These are phyloP conservation scores for Cyclotella baltica DNA, from an alignment of 108 stramenopile species.

Conservation along the genomic window DNA sequence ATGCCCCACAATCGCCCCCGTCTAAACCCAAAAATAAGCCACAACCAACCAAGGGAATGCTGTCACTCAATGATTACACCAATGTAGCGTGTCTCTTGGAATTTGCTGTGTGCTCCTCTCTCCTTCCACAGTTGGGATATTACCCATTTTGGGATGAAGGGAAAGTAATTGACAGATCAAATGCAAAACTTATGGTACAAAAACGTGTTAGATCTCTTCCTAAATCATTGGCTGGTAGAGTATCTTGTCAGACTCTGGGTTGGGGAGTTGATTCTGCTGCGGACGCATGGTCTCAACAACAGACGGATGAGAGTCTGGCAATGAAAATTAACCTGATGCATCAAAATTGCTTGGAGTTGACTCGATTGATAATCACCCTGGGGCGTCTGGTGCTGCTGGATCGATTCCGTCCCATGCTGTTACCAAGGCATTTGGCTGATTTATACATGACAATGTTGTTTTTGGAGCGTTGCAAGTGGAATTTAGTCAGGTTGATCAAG, in stretches of 20 bases:
- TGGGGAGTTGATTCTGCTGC: conserved; percentile 54
- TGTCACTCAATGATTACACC: conserved; percentile 86
- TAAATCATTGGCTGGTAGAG: conserved; percentile 78
- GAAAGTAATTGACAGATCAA: neutral
- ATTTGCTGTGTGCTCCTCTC: conserved; percentile 62
- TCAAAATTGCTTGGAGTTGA: conserved; percentile 44
- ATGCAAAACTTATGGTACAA: conserved; percentile 25
- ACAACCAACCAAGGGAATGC: conserved; percentile 70
- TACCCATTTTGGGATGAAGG: conserved; percentile 32
- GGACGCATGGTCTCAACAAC: neutral
- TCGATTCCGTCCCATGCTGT: conserved; percentile 89
- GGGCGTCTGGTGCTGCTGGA: conserved; percentile 74
- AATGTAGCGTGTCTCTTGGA: conserved; percentile 84
- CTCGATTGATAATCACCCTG: conserved; percentile 20
- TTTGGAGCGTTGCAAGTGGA: conserved; percentile 51
- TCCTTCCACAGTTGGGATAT: conserved; percentile 68
- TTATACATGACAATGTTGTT: conserved; percentile 73
- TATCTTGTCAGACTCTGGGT: conserved; percentile 51
- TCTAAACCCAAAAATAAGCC: conserved; percentile 32
- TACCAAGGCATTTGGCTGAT: conserved; percentile 83
- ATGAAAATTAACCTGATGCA: conserved; percentile 5
- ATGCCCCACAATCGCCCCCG: conserved; percentile 11
- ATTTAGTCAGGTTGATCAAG: conserved; percentile 23
- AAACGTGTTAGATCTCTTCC: conserved; percentile 53
- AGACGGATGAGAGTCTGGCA: neutral